Conservation (phyloP, 176 grass and related monocot genomes). For the Aegilops longissima region DNA sequence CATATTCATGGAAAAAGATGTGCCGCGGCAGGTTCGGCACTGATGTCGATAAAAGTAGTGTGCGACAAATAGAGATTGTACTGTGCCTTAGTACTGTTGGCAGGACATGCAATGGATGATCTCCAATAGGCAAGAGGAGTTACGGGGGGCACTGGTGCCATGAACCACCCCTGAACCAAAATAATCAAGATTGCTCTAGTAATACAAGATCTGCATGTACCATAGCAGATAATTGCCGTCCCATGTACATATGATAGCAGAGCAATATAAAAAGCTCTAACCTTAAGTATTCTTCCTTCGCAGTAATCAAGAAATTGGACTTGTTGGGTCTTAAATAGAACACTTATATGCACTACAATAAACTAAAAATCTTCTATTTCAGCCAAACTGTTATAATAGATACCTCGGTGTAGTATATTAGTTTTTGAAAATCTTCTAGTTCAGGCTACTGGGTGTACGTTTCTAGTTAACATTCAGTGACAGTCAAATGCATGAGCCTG, state of each 20-base stretch:
- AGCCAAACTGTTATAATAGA: constrained; percentile 21
- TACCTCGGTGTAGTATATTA: neutral
- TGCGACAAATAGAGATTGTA: neutral
- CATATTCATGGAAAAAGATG: neutral
- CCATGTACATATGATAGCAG: neutral
- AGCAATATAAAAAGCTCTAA: neutral
- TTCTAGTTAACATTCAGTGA: constrained; percentile 1
- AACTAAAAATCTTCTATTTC: neutral
- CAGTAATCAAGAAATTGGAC: constrained; percentile 20
- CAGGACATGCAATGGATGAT: neutral
- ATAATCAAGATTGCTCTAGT: neutral
- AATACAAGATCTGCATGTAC: constrained; percentile 6
- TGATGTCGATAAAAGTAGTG: neutral
- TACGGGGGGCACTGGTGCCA: neutral
- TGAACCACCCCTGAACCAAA: neutral
- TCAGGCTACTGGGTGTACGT: neutral
- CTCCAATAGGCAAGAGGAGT: neutral
- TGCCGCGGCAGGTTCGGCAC: neutral
- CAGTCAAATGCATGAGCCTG: neutral
- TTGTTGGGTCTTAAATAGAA: neutral
- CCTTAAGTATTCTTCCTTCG: neutral
- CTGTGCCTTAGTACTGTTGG: neutral
- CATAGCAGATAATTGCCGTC: neutral
- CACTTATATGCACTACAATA: neutral
- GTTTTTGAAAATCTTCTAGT: constrained; percentile 14